Conservation (phyloP, 2,329 filamentous ascomycete genomes). For the Cladorrhinum sp. region DNA sequence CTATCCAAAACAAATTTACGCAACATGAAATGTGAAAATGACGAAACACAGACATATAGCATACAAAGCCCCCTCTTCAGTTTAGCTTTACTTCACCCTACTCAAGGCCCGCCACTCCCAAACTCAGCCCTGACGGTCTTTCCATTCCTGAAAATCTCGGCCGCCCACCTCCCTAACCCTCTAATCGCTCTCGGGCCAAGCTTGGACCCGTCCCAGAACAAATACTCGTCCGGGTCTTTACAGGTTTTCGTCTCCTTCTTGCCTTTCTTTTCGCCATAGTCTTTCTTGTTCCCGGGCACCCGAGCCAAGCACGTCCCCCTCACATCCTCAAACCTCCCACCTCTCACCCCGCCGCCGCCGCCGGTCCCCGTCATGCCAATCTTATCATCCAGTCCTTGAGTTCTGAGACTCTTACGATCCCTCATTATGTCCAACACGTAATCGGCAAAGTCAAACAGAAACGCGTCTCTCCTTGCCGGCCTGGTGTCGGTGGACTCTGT, state of each 20-base stretch:
- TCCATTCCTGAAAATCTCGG: conserved; percentile 6
- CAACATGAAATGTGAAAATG: no score
- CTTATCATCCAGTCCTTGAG: conserved; percentile 32
- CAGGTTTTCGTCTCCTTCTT: neutral
- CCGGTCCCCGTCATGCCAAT: conserved; percentile 33
- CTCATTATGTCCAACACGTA: conserved; percentile 45
- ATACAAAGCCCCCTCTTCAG: no score
- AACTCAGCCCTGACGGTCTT: neutral
- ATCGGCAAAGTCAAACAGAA: conserved; percentile 40
- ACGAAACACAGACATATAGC: no score
- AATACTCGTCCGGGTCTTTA: conserved; percentile 40
- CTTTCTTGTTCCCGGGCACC: neutral
- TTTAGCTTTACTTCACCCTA: neutral
- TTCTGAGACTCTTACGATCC: conserved; percentile 45
- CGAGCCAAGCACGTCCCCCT: no score
- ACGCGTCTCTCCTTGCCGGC: conserved; percentile 51
- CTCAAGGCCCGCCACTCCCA: neutral
- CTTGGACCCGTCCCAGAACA: conserved; percentile 52
- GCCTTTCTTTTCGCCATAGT: neutral
- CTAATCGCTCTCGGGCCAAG: conserved; percentile 38
- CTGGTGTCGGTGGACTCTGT: no score
- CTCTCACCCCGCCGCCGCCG: conserved; percentile 31
- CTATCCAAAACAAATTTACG: no score
- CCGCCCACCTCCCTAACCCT: conserved; percentile 8
- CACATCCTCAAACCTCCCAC: conserved; percentile 42